Evolutionary conservation across 495 filamentous ascomycete genomes (phyloP).

Genomic region (Geoglossum glabrum): DNA sequence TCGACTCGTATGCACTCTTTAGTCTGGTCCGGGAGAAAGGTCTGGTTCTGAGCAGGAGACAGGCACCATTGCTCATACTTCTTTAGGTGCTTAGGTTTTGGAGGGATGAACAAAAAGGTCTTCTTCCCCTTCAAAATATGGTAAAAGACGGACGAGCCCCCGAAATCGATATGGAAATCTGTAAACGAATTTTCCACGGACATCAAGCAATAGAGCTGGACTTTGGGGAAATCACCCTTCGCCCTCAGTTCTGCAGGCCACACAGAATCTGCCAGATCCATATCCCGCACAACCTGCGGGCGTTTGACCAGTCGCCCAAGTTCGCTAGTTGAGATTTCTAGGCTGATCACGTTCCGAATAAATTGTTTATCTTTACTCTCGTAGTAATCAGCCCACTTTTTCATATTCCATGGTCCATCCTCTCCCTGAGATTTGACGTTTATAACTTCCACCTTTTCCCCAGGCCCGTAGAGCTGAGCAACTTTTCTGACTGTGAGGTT

Average conservation of each 20-base stretch:
- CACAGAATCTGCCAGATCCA: slow-evolving; percentile 51
- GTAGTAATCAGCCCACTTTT: slow-evolving; percentile 57
- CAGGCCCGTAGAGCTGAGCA: slow-evolving; percentile 43
- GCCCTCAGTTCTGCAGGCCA: slow-evolving; percentile 44
- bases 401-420: slow-evolving; percentile 49
- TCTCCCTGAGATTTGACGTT: slow-evolving; percentile 59
- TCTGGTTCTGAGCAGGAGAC: slow-evolving; percentile 49
- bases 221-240: slow-evolving; percentile 37
- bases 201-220: slow-evolving; percentile 59
- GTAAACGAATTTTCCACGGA: slow-evolving; percentile 64
- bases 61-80: slow-evolving; percentile 64
- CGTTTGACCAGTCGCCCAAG: slow-evolving; percentile 45
- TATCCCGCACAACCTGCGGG: slow-evolving; percentile 48
- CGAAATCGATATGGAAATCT: slow-evolving; percentile 68
- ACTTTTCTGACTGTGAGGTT: slow-evolving; percentile 46
- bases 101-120: slow-evolving; percentile 61
- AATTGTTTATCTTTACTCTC: slow-evolving; percentile 41
- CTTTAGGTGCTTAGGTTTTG: slow-evolving; percentile 53
- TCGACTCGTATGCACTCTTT: slow-evolving; percentile 59
- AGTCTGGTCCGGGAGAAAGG: slow-evolving; percentile 44
- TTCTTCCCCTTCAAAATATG: slow-evolving; percentile 60
- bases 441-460: slow-evolving; percentile 49
- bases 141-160: slow-evolving; percentile 60
- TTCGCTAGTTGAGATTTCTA: slow-evolving; percentile 50
- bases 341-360: slow-evolving; percentile 57